A percentile compares a stretch with the other conserved stretches of the same genome.
Conservation (phyloP, 805 yeast genomes). For the Debaryomyces prosopidis region DNA sequence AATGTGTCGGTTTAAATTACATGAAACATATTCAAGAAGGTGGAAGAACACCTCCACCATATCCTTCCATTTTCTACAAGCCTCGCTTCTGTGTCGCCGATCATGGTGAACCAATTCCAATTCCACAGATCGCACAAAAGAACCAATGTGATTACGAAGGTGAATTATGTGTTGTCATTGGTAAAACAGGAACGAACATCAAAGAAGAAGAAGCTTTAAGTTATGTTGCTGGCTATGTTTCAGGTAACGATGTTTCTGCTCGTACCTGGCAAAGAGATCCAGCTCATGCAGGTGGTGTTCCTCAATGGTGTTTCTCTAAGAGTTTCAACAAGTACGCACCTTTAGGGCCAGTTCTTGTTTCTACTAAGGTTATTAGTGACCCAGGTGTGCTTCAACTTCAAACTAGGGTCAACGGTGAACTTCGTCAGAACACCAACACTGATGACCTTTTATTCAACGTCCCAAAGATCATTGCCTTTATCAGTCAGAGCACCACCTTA, state of each 20-base stretch:
- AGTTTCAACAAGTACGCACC: conserved; percentile 61
- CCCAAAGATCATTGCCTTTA: conserved; percentile 42
- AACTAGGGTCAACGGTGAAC: conserved; percentile 48
- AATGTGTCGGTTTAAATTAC: conserved; percentile 56
- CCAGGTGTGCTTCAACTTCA: conserved; percentile 35
- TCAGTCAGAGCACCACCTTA: conserved; percentile 52
- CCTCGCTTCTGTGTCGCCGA: conserved; percentile 48
- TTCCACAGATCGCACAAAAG: conserved; percentile 42
- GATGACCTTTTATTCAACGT: conserved; percentile 50
- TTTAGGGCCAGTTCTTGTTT: conserved; percentile 54
- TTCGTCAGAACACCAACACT: conserved; percentile 46
- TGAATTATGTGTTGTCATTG: conserved; percentile 55
- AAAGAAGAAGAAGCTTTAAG: conserved; percentile 43
- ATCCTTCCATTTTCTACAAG: conserved; percentile 54
- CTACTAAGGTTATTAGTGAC: conserved; percentile 26
- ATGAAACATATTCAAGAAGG: conserved; percentile 43
- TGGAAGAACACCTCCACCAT: conserved; percentile 42
- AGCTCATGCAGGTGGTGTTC: conserved; percentile 14
- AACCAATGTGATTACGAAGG: conserved; percentile 52
- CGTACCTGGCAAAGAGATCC: conserved; percentile 56
- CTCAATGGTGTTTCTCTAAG: conserved; percentile 52
- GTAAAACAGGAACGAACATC: conserved; percentile 48
- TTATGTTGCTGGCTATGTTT: conserved; percentile 52
- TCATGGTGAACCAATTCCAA: conserved; percentile 42
- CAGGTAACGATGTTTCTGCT: conserved; percentile 58